Evolutionary conservation across 2,329 filamentous ascomycete genomes (phyloP), one percentile per base, ranked within the genome.

Genomic region (Fusarium brachygibbosum): DNA sequence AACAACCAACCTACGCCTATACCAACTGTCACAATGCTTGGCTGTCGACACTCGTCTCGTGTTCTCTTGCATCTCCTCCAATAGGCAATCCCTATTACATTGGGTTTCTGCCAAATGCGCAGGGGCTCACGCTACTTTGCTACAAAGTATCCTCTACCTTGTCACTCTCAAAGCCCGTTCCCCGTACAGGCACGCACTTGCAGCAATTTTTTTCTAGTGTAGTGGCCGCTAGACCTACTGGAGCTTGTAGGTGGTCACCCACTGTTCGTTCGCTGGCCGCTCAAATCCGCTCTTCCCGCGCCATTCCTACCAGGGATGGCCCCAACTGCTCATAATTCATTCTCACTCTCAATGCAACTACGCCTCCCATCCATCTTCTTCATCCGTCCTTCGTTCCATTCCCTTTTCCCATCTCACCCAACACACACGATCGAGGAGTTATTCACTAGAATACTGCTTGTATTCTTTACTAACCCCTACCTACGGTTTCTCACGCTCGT

Each of bases 401-500:
- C 48, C 34, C 37, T 48, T 44, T 45, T 52, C 49, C 32, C 60
- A 37, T 60, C 53, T 65, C 60, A 53, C 53, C 62, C 41, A 53
- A 63, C 41, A 57, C 48, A 59, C 49, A 38, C 51, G 52, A 49
- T 50, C 31, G 31, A 54, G 63, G 34, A 49, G 61, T 64, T 63
- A 31, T 69, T 65, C 50, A 44, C 19, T 44, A 31, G 62, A 69
- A 56, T 53, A 45, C 53, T 52, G 31, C 42, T 67, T 59, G 50
- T 49, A 40, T 59, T 40, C 45, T 58, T 28, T 42, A 51, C 32
- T 53, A 32, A 28, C 37, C 31, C 55, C 53, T 45, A 31, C 41
- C 31, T 70, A 61, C 59, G 50, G 52, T 48, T 57, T 56, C 67
- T 58, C 55, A 56, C 68, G 55, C 59, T 70, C 58, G 63, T 72